A percentile compares a stretch with the other conserved stretches of the same genome.
phyloP scores from a whole-genome alignment of 805 yeast species.

The Scheffersomyces stipitis region DNA sequence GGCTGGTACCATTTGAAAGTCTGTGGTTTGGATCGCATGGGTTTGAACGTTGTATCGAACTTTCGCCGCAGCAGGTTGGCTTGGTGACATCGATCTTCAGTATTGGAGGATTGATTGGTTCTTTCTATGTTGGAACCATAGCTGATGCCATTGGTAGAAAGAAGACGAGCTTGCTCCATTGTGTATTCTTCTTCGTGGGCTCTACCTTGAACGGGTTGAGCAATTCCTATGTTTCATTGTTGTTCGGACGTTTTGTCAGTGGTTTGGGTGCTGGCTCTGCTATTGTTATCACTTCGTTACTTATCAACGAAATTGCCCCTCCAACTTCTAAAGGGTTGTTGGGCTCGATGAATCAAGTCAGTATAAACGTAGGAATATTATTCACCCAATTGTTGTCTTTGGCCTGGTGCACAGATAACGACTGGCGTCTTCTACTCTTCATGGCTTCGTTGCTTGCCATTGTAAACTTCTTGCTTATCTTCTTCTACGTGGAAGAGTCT shows the following conservation, averaged over 20 bases:
- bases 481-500: conserved; percentile 59
- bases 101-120: conserved; percentile 80
- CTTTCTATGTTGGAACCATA: conserved; percentile 62
- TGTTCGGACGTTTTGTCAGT: conserved; percentile 70
- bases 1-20: conserved; percentile 27
- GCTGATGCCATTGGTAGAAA: conserved; percentile 70
- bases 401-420: conserved; percentile 56
- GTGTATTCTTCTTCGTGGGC: conserved; percentile 56
- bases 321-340: conserved; percentile 64
- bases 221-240: conserved; percentile 40
- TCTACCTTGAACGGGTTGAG: conserved; percentile 59
- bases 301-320: conserved; percentile 80
- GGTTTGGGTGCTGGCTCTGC: conserved; percentile 90
- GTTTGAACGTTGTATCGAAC: conserved; percentile 52
- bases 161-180: conserved; percentile 50
- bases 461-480: conserved; percentile 41
- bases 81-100: conserved; percentile 75
- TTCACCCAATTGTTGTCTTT: conserved; percentile 76
- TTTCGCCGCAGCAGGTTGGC: conserved; percentile 62
- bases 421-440: conserved; percentile 76
- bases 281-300: conserved; percentile 81
- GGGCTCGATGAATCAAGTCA: conserved; percentile 89
- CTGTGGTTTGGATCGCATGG: conserved; percentile 44
- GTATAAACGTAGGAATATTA: conserved; percentile 82
- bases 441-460: conserved; percentile 58